Conservation (phyloP, 805 yeast species). For the Candida caryicola region DNA sequence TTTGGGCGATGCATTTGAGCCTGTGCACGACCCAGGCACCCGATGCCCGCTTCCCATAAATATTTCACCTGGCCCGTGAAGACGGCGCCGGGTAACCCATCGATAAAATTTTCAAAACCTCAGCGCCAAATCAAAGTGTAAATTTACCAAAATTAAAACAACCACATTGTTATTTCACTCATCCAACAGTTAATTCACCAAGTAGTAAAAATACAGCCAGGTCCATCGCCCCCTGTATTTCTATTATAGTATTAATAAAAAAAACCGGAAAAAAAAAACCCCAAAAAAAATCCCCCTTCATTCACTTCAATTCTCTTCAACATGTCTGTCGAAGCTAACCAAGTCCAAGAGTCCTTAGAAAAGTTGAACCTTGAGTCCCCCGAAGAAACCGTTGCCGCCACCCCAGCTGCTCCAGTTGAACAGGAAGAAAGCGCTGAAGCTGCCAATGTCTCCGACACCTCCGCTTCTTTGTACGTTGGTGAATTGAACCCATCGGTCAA, state of each 20-base stretch:
- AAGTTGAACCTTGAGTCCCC: conserved; percentile 41
- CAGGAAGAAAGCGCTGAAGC: conserved; percentile 30
- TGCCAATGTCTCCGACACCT: conserved; percentile 50
- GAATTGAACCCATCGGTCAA: conserved; percentile 90
- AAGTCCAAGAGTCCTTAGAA: conserved; percentile 47
- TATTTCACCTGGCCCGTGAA: no score
- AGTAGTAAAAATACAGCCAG: not conserved
- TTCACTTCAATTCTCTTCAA: conserved; percentile 4
- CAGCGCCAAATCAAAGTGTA: not conserved
- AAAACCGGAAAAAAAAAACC: conserved; percentile 14
- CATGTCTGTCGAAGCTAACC: conserved; percentile 42
- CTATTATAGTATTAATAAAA: conserved; percentile 1
- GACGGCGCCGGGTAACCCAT: not conserved
- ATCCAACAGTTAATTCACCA: not conserved
- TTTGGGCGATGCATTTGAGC: no score
- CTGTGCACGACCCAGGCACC: no score
- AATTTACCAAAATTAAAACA: not conserved
- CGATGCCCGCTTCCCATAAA: no score
- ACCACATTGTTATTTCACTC: not conserved
- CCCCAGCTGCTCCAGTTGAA: conserved; percentile 23
- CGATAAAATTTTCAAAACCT: not conserved
- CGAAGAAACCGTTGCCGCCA: conserved; percentile 18
- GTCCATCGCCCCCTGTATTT: not conserved
- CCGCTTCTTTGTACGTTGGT: conserved; percentile 94
- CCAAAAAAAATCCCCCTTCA: conserved; percentile 10